Base-by-base conservation (phyloP, 192 early-diverging fungal species). In the Coemansia sp. region DNA sequence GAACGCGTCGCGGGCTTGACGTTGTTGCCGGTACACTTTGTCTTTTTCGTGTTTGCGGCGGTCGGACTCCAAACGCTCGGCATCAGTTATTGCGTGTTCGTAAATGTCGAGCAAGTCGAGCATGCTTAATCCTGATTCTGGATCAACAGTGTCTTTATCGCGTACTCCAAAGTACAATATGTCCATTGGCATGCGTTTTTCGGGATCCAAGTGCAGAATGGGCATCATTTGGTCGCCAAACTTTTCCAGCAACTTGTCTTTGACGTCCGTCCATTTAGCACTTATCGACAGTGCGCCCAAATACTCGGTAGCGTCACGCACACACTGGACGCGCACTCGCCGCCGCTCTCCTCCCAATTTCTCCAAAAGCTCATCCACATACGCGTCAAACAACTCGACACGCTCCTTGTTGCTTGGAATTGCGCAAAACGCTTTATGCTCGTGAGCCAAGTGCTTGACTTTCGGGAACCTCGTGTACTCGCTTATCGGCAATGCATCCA, bases 101-200 rank as follows among this genome's bases (percentile, higher is more conserved):
- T 86, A 98, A 0, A 86, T 87, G 5, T 86, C 76, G 51, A 97
- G 68, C 58, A 92, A 86, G 64, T 97, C 95, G 21, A 91, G 76
- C 61, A 89, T 81, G 51, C 88, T 90, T 82, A 98, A 84, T 5
- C 85, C 84, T 40, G 52, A 26, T 58, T 74, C 73, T 5, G 73
- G 77, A 47, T 76, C 70, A 6, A 8, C 38, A 7, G 11, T 9
- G 20, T 55, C 56, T 42, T 20, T 53, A 15, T 36, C 52, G 11
- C 52, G 58, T 5, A 18, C 42, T 4, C 47, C 58, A 56, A 63
- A 55, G 5, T 34, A 58, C 11, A 61, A 46, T 17, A 48, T 17
- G 31, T 81, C 70, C 38, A 76, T 53, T 2, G 68, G 24, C 25
- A 64, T 14, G 9, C 46, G 58, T 20, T 58, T 9, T 6, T 81